Evolutionary conservation across 140 eudicot species (phyloP).

Genomic region (Ambrosia hybrid): DNA sequence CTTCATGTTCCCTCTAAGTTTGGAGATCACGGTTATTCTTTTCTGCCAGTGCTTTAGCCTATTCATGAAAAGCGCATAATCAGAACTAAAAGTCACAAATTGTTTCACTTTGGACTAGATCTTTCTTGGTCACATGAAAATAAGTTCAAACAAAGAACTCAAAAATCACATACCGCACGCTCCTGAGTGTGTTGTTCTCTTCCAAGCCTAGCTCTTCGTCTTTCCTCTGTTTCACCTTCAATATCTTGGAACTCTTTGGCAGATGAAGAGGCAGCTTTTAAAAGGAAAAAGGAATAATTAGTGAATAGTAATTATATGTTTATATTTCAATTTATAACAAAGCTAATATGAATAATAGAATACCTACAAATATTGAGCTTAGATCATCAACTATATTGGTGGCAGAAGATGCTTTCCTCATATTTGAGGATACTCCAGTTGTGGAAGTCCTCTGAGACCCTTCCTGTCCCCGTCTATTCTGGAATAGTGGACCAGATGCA

Average conservation of each 20-base stretch:
- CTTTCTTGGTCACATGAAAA: conserved; percentile 7
- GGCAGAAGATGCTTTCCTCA: conserved; percentile 83
- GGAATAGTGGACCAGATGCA: conserved; percentile 51
- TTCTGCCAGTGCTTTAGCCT: conserved; percentile 96
- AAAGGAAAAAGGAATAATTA: conserved; percentile 20
- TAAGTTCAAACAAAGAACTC: neutral
- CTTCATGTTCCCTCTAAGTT: conserved; percentile 82
- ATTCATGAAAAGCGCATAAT: conserved; percentile 18
- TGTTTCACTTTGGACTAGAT: conserved; percentile 1
- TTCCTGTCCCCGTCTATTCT: conserved; percentile 63
- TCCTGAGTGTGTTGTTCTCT: conserved; percentile 98
- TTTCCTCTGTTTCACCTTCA: conserved; percentile 97
- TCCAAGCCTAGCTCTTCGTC: conserved; percentile 92
- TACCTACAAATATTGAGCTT: conserved; percentile 94
- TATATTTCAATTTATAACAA: conserved; percentile 8
- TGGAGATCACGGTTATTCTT: conserved; percentile 92
- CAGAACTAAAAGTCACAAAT: conserved; percentile 17
- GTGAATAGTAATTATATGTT: conserved; percentile 3
- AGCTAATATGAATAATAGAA: conserved; percentile 1
- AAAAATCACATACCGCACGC: conserved; percentile 72
- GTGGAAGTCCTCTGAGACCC: conserved; percentile 54
- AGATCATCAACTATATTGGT: conserved; percentile 86
- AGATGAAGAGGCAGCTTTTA: conserved; percentile 58
- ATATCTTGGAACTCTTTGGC: conserved; percentile 78
- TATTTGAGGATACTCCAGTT: conserved; percentile 60